Evolutionary conservation across 148 eudicot species (phyloP).

Genomic region (Chenopodium berlandieri): DNA sequence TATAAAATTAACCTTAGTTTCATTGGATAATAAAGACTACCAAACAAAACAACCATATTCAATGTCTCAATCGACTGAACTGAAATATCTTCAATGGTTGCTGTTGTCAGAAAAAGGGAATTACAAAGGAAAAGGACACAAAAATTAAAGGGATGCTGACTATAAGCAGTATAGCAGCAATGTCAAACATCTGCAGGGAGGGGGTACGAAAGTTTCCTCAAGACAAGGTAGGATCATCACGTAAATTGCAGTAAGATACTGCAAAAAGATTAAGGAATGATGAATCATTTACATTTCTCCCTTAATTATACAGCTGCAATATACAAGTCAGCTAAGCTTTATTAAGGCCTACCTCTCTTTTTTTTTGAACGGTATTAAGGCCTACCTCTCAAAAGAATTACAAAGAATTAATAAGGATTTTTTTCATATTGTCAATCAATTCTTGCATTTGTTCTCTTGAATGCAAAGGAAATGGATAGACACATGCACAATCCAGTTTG

Average conservation of each 20-base stretch:
- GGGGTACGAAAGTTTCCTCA: background rate
- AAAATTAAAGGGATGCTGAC: background rate
- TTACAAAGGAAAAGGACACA: background rate
- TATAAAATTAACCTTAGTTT: too few species aligned
- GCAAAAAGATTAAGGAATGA: background rate
- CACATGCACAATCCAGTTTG: slow-evolving; percentile 68
- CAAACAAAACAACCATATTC: too few species aligned
- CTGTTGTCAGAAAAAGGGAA: background rate
- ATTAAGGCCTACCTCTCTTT: background rate
- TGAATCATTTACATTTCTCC: slow-evolving; percentile 3
- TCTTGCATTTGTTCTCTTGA: slow-evolving; percentile 83
- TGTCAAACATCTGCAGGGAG: background rate
- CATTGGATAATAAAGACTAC: too few species aligned
- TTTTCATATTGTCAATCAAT: slow-evolving; percentile 57
- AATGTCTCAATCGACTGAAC: background rate
- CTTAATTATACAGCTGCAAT: background rate
- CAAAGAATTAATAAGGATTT: slow-evolving; percentile 39
- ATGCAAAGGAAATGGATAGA: slow-evolving; percentile 79
- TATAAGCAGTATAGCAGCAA: background rate
- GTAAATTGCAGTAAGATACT: background rate
- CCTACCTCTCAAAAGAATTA: slow-evolving; percentile 5
- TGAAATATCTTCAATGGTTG: background rate
- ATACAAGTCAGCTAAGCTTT: background rate
- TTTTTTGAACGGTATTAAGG: too few species aligned
- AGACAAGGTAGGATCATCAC: background rate